Base-by-base conservation (phyloP, 495 filamentous ascomycete genomes). In the Aspergillus affinis region DNA sequence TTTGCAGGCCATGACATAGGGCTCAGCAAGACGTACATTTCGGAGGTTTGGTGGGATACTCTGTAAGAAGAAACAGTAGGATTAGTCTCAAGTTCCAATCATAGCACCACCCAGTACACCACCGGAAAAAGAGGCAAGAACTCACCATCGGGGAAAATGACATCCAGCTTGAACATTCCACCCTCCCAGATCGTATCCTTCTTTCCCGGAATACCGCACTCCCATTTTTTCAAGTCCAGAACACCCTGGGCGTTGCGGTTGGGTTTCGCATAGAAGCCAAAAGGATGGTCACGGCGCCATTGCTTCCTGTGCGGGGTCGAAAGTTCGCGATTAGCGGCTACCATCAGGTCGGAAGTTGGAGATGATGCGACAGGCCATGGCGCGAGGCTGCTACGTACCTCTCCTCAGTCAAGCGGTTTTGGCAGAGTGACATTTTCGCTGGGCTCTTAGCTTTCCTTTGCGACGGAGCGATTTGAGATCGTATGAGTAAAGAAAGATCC, bases 31-130 rank as follows among this genome's bases (percentile, higher is more conserved):
- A 79, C 85, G 59, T 84, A 97, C 94, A 99, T 75, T 99, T 99
- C 0, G 94, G 94, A 27, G 94, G 94, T 72, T 99, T 99, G 49
- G 94, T 98, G 30, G 94, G 94, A 73, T 99, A 99, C 69, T 99
- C 94, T 98, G 67, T 61, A 72, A 32, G 47, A 51, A 15, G 53
- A 53, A 53, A 60, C 63, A 47, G 46, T 69, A 66, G 23, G 53
- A 65, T 73, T 51, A 69, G 67, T 27, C 36, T 53, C 23, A 30
- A 17, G 0, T 41, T 23, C 57, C 44, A 48, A 45, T 1, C 29
- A 7, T 6, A n/a, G 13, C 58, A 19, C 17, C 30, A 46, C 18
- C 8, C 13, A 41, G 4, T 27, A 17, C 3, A 10, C 26, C 19
- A 27, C n/a, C 51, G 6, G 51, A n/a, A 18, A 3, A 52, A 54